Percentiles rank a stretch among this genome's conserved stretches.
These are phyloP conservation scores for Colletotrichum tanaceti DNA, from an alignment of 2,329 filamentous ascomycete species.

Conservation along the genomic window DNA sequence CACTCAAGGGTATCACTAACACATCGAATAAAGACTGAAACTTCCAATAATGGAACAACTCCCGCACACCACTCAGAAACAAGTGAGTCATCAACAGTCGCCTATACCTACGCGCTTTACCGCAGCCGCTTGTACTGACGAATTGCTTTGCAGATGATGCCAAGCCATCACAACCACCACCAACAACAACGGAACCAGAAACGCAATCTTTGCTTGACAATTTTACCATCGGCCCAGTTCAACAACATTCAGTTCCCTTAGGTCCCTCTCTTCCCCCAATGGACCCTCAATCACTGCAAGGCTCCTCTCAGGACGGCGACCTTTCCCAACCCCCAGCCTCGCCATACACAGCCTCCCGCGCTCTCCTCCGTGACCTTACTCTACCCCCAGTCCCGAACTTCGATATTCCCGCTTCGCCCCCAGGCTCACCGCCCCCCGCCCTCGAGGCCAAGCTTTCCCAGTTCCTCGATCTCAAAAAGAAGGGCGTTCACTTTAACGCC, in stretches of 20 bases:
- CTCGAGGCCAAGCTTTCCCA: conserved; percentile 76
- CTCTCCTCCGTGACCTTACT: conserved; percentile 76
- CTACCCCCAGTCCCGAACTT: conserved; percentile 78
- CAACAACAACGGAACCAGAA: conserved; percentile 2
- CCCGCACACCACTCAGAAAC: neutral
- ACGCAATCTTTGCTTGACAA: conserved; percentile 17
- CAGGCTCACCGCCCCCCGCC: conserved; percentile 64
- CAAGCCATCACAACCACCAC: conserved; percentile 17
- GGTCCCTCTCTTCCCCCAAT: conserved; percentile 55
- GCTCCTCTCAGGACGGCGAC: conserved; percentile 40
- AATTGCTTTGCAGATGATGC: neutral
- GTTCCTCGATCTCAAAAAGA: conserved; percentile 81
- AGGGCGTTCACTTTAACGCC: conserved; percentile 82
- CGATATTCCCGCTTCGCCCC: conserved; percentile 79
- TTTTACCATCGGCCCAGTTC: conserved; percentile 46
- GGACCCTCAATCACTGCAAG: conserved; percentile 40
- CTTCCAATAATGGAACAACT: neutral
- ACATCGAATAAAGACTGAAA: conserved; percentile 8
- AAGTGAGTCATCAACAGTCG: neutral
- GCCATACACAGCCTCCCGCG: conserved; percentile 74
- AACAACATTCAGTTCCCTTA: conserved; percentile 49
- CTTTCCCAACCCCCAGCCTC: conserved; percentile 59
- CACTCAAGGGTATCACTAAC: conserved; percentile 9
- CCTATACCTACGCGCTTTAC: too few species aligned
- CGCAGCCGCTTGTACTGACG: conserved; percentile 8